Evolutionary conservation across 352 stramenopile genomes (phyloP), one percentile per base, ranked within the genome.

Genomic region (Phytophthora syringae): DNA sequence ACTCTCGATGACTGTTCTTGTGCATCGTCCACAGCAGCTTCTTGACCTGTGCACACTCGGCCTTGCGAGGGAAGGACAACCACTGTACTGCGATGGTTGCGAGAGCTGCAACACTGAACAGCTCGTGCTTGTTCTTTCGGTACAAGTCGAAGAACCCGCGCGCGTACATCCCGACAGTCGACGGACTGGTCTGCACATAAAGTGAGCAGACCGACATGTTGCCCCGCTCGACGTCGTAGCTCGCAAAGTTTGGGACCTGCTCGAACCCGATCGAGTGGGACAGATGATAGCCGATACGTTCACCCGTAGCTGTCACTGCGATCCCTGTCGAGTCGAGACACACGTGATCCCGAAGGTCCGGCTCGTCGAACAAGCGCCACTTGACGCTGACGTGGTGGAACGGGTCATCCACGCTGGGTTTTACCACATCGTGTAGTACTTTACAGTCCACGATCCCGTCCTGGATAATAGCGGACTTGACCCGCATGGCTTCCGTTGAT

Each of bases 241-340:
- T 55, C 6, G 32, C 20, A 24, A 70, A 70, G 39, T 28, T 67
- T 9, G 52, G 50, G 7, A 74, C 18, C 13, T 70, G 61, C 4
- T 60, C 42, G 18, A 70, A 70, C 21, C 48, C 54, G 13, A 70
- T 43, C 15, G 73, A 81, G 65, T 87, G 78, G 18, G 76, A 54
- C 18, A 87, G 59, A 43, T 84, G 75, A 50, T 74, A 87, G 3
- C 75, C 78, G 10, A 84, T 67, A n/a, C 42, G 51, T 10, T 87
- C 67, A 5, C 60, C 54, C 1, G 45, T 44, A 16, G 50, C 11
- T 2, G 50, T 60, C 9, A 54, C 67, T 1, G 74, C 71, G 16
- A 71, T 44, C 1, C 74, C 77, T 1, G 60, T 77, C 27, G 74
- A 65, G 27, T 88, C 76, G 22, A 88, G 48, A 32, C 66, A 84